Conservation (phyloP, 1,284 basidiomycete species). For the Ceratobasidium sp. region DNA sequence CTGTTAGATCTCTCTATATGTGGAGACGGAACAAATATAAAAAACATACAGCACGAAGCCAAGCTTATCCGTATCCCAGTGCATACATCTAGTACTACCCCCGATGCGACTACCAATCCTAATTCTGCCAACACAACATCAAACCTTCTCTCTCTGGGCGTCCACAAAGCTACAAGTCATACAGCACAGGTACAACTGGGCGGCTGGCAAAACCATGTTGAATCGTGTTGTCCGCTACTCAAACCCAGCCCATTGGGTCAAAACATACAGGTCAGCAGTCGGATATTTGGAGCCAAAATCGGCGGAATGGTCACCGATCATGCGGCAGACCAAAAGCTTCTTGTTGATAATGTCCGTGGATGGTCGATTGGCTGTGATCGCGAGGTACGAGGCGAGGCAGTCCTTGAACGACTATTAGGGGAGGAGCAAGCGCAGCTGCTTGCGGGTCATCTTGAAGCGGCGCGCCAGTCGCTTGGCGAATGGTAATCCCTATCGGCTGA, state of each 20-base stretch:
- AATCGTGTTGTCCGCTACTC: not conserved
- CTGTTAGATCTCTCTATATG: conserved; percentile 16
- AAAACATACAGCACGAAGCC: conserved; percentile 31
- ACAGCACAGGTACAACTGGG: conserved; percentile 9
- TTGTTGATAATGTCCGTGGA: not conserved
- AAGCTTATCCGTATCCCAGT: not conserved
- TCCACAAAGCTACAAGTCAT: conserved; percentile 13
- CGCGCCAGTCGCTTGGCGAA: not conserved
- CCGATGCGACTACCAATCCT: too few species aligned
- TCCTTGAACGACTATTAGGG: not conserved
- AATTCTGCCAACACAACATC: too few species aligned
- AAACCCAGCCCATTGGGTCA: not conserved
- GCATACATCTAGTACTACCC: too few species aligned
- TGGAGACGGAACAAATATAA: conserved; percentile 29
- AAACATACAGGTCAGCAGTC: not conserved
- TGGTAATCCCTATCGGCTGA: not conserved
- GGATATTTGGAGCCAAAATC: not conserved
- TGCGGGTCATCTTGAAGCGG: not conserved
- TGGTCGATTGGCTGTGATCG: conserved; percentile 18
- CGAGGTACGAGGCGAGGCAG: not conserved
- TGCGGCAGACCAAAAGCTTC: conserved; percentile 32
- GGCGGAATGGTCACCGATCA: conserved; percentile 14
- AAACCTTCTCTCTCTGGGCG: not conserved
- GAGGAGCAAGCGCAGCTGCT: not conserved
- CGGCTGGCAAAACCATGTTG: conserved; percentile 8